These are phyloP conservation scores for Trichomonascaceae sp. DNA, from an alignment of 1,139 yeast species.

Conservation along the genomic window DNA sequence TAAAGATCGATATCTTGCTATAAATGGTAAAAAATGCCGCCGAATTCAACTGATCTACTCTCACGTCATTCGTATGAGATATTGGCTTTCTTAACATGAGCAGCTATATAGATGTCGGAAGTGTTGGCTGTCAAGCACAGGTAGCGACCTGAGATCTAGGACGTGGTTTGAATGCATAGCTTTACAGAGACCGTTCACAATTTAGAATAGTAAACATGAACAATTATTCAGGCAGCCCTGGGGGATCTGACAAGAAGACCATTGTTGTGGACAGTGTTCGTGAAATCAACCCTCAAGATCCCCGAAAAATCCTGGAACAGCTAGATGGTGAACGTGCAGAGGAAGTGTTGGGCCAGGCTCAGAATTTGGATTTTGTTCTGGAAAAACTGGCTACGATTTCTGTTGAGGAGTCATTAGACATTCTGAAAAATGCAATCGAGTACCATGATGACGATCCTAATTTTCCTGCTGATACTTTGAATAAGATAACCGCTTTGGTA, in stretches of 20 bases:
- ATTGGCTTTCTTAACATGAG: too few relatives aligned
- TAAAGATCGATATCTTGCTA: too few relatives aligned
- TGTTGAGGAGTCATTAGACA: slow-evolving; percentile 38
- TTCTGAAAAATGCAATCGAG: slow-evolving; percentile 35
- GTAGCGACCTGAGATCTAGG: too few relatives aligned
- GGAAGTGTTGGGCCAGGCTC: slow-evolving; percentile 6
- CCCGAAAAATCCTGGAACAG: slow-evolving; percentile 8
- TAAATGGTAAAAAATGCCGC: too few relatives aligned
- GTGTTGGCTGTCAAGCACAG: too few relatives aligned
- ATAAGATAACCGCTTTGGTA: slow-evolving; percentile 26
- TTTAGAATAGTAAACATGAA: background rate
- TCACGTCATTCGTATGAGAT: too few relatives aligned
- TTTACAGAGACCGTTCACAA: too few relatives aligned
- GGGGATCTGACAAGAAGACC: background rate
- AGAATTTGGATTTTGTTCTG: slow-evolving; percentile 8
- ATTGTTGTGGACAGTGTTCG: background rate
- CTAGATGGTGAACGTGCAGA: slow-evolving; percentile 9
- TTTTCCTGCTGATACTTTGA: slow-evolving; percentile 38
- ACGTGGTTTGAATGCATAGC: too few relatives aligned
- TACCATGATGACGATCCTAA: slow-evolving; percentile 47
- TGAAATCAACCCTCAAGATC: background rate
- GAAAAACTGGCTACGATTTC: slow-evolving; percentile 23
- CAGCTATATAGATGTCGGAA: too few relatives aligned
- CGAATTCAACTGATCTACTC: too few relatives aligned
- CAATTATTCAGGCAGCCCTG: background rate